phyloP scores from a whole-genome alignment of 148 eudicot genomes.

The Cornus florida region DNA sequence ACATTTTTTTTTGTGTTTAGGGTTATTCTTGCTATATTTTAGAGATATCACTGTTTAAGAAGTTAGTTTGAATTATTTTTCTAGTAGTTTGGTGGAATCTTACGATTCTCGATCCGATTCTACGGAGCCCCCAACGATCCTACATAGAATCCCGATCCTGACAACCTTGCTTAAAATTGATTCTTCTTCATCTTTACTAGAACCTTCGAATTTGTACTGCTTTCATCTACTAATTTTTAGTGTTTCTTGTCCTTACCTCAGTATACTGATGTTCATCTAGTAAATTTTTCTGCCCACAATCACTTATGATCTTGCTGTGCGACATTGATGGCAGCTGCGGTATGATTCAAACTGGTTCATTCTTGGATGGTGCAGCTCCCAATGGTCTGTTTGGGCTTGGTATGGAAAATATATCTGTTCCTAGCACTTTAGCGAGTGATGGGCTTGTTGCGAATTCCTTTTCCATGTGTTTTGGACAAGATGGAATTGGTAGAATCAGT shows the following conservation, averaged over 20 bases:
- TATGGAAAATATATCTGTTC: slow-evolving; percentile 65
- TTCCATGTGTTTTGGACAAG: slow-evolving; percentile 83
- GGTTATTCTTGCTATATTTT: too few species aligned
- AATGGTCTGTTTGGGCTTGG: slow-evolving; percentile 92
- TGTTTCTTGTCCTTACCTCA: not conserved
- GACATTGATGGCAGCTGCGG: slow-evolving; percentile 70
- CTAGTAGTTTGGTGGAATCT: too few species aligned
- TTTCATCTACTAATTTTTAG: not conserved
- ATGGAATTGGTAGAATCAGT: slow-evolving; percentile 70
- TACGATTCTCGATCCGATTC: too few species aligned
- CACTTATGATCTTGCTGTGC: not conserved
- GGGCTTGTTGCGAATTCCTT: slow-evolving; percentile 74
- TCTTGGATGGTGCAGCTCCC: slow-evolving; percentile 76
- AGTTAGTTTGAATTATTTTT: too few species aligned
- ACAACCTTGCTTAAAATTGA: too few species aligned
- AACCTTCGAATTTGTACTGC: not conserved
- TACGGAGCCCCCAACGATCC: too few species aligned
- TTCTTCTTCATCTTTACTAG: too few species aligned
- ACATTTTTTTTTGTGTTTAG: too few species aligned
- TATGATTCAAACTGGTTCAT: slow-evolving; percentile 66
- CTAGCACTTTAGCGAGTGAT: slow-evolving; percentile 66
- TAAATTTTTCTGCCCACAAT: not conserved
- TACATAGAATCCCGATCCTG: too few species aligned
- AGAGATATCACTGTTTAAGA: too few species aligned
- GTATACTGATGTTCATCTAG: not conserved